Evolutionary conservation across 345 rosid species (phyloP).

Genomic region (Excoecaria cochinchinensis): DNA sequence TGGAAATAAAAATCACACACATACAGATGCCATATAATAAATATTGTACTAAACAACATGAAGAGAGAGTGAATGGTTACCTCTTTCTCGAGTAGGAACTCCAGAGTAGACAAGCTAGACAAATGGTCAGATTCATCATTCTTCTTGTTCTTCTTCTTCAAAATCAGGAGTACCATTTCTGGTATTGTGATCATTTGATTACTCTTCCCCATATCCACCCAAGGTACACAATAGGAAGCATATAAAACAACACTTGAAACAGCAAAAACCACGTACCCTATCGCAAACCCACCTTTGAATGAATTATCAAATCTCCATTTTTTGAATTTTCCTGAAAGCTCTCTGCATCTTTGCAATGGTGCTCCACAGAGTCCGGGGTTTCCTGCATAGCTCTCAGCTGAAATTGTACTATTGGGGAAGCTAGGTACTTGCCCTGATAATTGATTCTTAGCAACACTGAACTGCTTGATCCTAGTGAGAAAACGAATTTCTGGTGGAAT

Average conservation of each 20-base stretch:
- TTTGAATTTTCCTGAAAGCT: not conserved
- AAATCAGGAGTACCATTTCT: not conserved
- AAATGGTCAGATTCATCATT: too few species aligned
- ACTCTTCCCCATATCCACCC: not conserved
- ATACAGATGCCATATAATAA: too few species aligned
- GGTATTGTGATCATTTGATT: not conserved
- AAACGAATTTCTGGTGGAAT: conserved; percentile 13
- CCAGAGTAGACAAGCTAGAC: not conserved
- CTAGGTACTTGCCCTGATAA: conserved; percentile 21
- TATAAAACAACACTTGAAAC: not conserved
- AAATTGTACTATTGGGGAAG: not conserved
- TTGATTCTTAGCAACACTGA: conserved; percentile 21
- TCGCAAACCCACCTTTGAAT: conserved; percentile 9
- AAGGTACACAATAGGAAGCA: conserved; percentile 3
- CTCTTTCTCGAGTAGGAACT: not conserved
- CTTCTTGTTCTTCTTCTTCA: not conserved
- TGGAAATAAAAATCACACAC: too few species aligned
- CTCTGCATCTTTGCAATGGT: not conserved
- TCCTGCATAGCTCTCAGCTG: conserved; percentile 12
- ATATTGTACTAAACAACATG: not conserved
- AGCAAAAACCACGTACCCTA: not conserved
- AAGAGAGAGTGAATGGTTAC: not conserved
- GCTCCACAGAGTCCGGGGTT: conserved; percentile 19
- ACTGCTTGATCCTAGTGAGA: not conserved
- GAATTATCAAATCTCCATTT: not conserved